These are phyloP conservation scores for Adenanthera pavonina DNA, from an alignment of 306 rosid genomes.

Conservation along the genomic window DNA sequence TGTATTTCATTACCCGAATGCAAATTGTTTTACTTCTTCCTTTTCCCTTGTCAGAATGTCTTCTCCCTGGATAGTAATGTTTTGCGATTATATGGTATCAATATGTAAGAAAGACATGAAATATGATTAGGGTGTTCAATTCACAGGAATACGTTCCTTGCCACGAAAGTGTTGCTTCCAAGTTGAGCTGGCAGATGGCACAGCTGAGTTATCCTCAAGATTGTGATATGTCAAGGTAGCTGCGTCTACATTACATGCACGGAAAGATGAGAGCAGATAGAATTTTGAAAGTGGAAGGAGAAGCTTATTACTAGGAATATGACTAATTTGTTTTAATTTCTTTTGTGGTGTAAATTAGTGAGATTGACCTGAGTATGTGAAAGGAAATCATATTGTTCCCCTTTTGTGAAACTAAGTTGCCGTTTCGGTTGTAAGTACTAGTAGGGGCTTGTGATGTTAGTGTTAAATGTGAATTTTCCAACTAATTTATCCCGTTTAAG, in stretches of 20 bases:
- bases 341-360: slow-evolving; percentile 67
- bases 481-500: background rate
- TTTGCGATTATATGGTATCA: too few species aligned
- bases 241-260: slow-evolving; percentile 40
- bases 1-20: background rate
- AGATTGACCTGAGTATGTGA: slow-evolving; percentile 57
- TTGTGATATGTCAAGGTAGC: slow-evolving; percentile 73
- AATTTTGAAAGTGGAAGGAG: slow-evolving; percentile 66
- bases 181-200: slow-evolving; percentile 88
- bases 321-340: slow-evolving; percentile 38
- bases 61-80: too few species aligned
- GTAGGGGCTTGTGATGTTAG: slow-evolving; percentile 50
- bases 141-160: slow-evolving; percentile 89
- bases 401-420: slow-evolving; percentile 51
- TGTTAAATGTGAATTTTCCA: background rate
- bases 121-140: slow-evolving; percentile 9
- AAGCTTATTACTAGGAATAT: slow-evolving; percentile 48
- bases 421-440: slow-evolving; percentile 54
- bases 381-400: slow-evolving; percentile 48
- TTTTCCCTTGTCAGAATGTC: too few species aligned
- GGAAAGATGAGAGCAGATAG: slow-evolving; percentile 46
- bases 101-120: background rate
- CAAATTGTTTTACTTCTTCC: background rate
- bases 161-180: slow-evolving; percentile 92
- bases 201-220: slow-evolving; percentile 72